phyloP scores from a whole-genome alignment of 371 early-diverging fungal genomes.

The Mortierella sp. region DNA sequence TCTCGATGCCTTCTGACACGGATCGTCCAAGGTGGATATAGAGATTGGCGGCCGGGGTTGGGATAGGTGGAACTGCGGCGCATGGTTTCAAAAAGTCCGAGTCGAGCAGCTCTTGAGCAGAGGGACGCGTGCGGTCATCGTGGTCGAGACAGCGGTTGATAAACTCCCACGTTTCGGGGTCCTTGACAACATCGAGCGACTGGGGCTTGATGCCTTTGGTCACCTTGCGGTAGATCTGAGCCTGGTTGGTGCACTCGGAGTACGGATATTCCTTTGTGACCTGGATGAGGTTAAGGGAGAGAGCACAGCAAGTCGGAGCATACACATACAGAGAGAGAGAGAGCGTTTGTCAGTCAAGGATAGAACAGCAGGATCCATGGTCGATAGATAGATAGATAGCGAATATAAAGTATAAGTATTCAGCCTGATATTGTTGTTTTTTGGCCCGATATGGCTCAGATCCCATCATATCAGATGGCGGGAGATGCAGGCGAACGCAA shows the following conservation, averaged over 20 bases:
- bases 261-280: slow-evolving; percentile 91
- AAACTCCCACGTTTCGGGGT: slow-evolving; percentile 79
- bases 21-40: slow-evolving; percentile 21
- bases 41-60: slow-evolving; percentile 14
- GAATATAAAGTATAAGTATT: background rate
- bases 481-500: background rate
- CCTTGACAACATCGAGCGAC: slow-evolving; percentile 76
- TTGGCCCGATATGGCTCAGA: background rate
- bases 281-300: slow-evolving; percentile 15
- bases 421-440: background rate
- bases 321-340: too few relatives aligned
- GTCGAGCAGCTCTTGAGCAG: slow-evolving; percentile 55
- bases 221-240: slow-evolving; percentile 90
- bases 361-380: background rate
- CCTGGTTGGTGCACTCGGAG: slow-evolving; percentile 88
- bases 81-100: slow-evolving; percentile 54
- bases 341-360: slow-evolving; percentile 3
- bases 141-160: slow-evolving; percentile 81
- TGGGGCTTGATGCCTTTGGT: slow-evolving; percentile 85
- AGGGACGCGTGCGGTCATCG: slow-evolving; percentile 55
- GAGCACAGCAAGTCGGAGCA: slow-evolving; percentile 9
- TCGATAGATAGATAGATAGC: background rate
- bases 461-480: slow-evolving; percentile 6
- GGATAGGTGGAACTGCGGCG: slow-evolving; percentile 8
- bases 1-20: slow-evolving; percentile 18